Evolutionary conservation across 2,329 filamentous ascomycete species (phyloP).

Genomic region (Beauveria rudraprayagi): DNA sequence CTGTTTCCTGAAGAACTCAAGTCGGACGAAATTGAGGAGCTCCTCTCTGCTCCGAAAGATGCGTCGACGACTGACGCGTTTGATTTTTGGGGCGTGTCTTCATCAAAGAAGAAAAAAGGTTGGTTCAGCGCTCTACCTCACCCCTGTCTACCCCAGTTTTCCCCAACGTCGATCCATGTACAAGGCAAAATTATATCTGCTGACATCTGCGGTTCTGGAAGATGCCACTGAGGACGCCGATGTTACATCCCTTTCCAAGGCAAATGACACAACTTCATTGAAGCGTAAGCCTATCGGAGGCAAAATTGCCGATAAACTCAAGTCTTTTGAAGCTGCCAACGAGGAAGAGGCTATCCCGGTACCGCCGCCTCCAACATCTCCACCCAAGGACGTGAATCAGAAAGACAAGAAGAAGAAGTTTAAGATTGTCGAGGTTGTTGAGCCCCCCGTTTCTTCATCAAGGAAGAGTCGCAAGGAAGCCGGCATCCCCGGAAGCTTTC

Average conservation of each 20-base stretch:
- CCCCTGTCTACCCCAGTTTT: constrained; percentile 18
- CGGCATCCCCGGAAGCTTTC: constrained; percentile 51
- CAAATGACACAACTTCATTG: constrained; percentile 28
- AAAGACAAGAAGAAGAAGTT: constrained; percentile 34
- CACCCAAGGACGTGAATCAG: constrained; percentile 22
- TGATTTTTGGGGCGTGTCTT: constrained; percentile 47
- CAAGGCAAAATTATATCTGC: constrained; percentile 36
- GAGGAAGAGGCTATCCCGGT: constrained; percentile 30
- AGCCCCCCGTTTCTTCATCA: constrained; percentile 20
- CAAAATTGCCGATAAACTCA: constrained; percentile 50
- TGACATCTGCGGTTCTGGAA: constrained; percentile 42
- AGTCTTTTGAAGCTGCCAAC: constrained; percentile 43
- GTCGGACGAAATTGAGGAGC: constrained; percentile 35
- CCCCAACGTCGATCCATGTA: constrained; percentile 12
- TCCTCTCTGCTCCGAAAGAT: constrained; percentile 25
- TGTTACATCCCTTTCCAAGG: constrained; percentile 31
- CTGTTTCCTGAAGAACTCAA: constrained; percentile 26
- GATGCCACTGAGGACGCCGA: constrained; percentile 32
- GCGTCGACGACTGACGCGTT: constrained; percentile 36
- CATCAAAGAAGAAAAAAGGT: constrained; percentile 40
- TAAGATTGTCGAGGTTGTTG: constrained; percentile 24
- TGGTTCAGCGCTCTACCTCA: constrained; percentile 14
- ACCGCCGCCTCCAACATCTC: constrained; percentile 30
- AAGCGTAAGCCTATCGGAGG: constrained; percentile 43
- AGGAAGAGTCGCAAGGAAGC: constrained; percentile 24